Base-by-base conservation (phyloP, 345 rosid species). In the Corchorus olitorius region DNA sequence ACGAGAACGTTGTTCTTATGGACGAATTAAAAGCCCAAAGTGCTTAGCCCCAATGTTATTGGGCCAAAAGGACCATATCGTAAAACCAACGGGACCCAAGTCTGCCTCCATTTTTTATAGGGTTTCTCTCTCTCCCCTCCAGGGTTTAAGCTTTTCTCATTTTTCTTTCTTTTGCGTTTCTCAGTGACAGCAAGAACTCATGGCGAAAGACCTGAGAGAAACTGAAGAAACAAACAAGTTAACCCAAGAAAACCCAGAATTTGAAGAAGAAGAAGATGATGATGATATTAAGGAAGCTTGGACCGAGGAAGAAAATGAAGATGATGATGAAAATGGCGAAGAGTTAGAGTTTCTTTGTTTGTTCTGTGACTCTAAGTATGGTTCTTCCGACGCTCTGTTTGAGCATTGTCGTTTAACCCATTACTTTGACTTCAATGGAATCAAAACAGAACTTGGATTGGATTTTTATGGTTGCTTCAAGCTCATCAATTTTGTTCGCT, bases 401-500 rank as follows among this genome's bases (percentile, higher is more conserved):
- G 90, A 88, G 3, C 98, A 93, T 70, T 94, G 95, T 78, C 77
- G 48, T 43, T 67, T 67, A 14, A 64, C 54, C 56, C 98, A 94
- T 70, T 79, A 48, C 75, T 93, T 93, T 61, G 91, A 91, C 81
- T 92, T 92, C 62, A 83, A 81, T 64, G 77, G 84, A 22, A 35
- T 89, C 50, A 84, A 81, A 83, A 87, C 84, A 49, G 83, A 79
- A 3, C 34, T 89, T 80, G 76, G 81, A 37, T 84, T 95, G 90
- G 89, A 91, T 84, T 92, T 93, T 78, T 95, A 95, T 64, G 79
- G 83, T 67, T 88, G 88, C 1, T 86, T 95, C 70, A 95, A 90
- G 91, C 94, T 95, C 82, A 86, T 95, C 83, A 95, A 93, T 84
- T 93, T 88, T 77, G 84, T 91, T 55, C 89, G 98, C 48, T 92